Base-by-base conservation (phyloP, 305 asterid genomes). In the Ruellia speciosa region DNA sequence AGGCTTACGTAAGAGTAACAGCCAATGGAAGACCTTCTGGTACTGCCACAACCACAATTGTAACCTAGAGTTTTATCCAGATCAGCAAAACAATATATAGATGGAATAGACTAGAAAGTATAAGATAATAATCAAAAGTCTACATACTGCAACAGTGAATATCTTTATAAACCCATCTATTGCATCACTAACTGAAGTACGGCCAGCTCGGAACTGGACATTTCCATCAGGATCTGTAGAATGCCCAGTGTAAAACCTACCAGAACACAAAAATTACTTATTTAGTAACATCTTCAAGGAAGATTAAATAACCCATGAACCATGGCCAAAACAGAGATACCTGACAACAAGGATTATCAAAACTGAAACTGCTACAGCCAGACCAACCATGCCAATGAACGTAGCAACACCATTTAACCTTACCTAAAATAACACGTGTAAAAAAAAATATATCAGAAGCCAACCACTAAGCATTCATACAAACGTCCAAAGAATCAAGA, bases 341-440 rank as follows among this genome's bases (percentile, higher is more conserved):
- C 95, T 82, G 72, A 53, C 60, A 62, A 86, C 80, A 60, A 92
- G 99, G 72, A 88, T 75, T 61, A 81, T 16, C 60, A 92, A 88
- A 72, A 92, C 95, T 9, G 67, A 60, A 46, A 79, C 67, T 13
- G 96, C 98, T 41, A 88, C 96, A 9, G 68, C 74, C 24, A 92
- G 94, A 61, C 99, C 99, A 59, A 82, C 95, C 5, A 79, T 72
- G 59, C 96, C 95, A 67, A 92, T 88, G 73, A 88, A 92, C 48
- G 96, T 88, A 6, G 96, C 99, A 53, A 88, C 95, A 10, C 99
- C 99, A 69, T 86, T 92, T 67, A 92, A 69, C 18, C 96, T 84
- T 40, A 92, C 96, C 94, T 90, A 70, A 66, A 66, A 45, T 49
- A 68, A 59, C 31, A 66, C 14, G 62, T 6, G 63, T 49, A 60